Conservation (phyloP, 2,329 filamentous ascomycete species). For the Paraconiothyrium sp. region DNA sequence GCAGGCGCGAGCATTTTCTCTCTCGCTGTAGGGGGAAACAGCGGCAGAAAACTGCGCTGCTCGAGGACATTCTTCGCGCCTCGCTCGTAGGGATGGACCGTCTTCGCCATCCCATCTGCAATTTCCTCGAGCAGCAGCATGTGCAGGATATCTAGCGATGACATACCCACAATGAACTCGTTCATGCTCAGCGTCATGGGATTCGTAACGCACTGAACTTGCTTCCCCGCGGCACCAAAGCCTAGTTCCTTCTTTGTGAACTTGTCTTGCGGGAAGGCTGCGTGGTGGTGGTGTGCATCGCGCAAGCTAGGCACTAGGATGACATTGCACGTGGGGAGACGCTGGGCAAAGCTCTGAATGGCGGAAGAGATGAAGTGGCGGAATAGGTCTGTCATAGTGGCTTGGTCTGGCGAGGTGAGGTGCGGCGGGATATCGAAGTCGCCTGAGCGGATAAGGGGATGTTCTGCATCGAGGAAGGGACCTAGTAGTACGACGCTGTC, state of each 20-base stretch:
- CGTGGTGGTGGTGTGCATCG: constrained; percentile 82
- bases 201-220: constrained; percentile 82
- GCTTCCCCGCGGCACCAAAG: constrained; percentile 69
- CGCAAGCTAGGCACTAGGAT: constrained; percentile 84
- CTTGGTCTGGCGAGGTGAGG: constrained; percentile 69
- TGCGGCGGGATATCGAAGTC: constrained; percentile 55
- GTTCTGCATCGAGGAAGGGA: constrained; percentile 91
- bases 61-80: constrained; percentile 81
- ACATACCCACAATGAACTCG: constrained; percentile 83
- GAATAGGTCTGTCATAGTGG: constrained; percentile 85
- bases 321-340: constrained; percentile 82
- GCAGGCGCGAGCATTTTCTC: constrained; percentile 65
- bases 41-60: constrained; percentile 88
- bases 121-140: constrained; percentile 83
- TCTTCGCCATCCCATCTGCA: constrained; percentile 62
- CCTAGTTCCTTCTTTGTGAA: constrained; percentile 76
- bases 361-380: constrained; percentile 78
- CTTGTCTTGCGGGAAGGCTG: constrained; percentile 84
- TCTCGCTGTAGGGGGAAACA: constrained; percentile 83
- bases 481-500: constrained; percentile 84
- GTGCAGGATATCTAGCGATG: constrained; percentile 82
- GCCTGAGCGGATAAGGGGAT: constrained; percentile 78
- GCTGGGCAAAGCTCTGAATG: constrained; percentile 73
- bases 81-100: constrained; percentile 73
- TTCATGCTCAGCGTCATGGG: constrained; percentile 91